Base-by-base conservation (phyloP, 1,139 yeast genomes). In the Lodderomyces jiufengensis region DNA sequence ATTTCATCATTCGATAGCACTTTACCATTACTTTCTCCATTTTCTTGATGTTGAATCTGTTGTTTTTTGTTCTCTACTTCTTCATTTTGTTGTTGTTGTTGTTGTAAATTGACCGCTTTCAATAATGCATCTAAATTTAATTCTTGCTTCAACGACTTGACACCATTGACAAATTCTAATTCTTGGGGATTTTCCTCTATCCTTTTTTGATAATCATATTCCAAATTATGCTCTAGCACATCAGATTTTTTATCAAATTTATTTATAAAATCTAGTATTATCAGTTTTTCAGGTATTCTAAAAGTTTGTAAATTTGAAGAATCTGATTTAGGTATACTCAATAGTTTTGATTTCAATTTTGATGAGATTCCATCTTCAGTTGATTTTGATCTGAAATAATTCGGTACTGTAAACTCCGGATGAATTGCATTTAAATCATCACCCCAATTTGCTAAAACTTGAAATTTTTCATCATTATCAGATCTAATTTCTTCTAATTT, bases 251-350 rank as follows among this genome's bases (percentile, higher is more conserved):
- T 58, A 36, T 65, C 70, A 1, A 62, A 59, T 28, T 62, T 68
- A 32, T 77, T 77, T 25, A 85, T 57, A 52, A 92, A 92, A 55
- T 90, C 95, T 23, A 88, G 59, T 32, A 84, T 61, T 4, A 92
- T 70, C 50, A 87, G 83, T 32, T 71, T 70, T 47, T 87, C 95
- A 0, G 88, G 85, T 2, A 88, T 50, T 40, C 84, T 63, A 54
- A 80, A 83, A 1, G 84, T 68, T n/a, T 35, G 31, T 21, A 21
- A 25, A 9, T 23, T 32, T 12, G 25, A 26, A 9, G 30, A 25
- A n/a, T 31, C 16, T 9, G 37, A 14, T 5, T 13, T 26, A 6
- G 36, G 36, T n/a, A 31, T 24, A 11, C 25, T 21, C 13, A 24
- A 9, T 3, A 27, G 9, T 25, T 31, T 27, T 3, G 32, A 18